Conservation (phyloP, 2,329 filamentous ascomycete genomes). For the Fusarium sp. region DNA sequence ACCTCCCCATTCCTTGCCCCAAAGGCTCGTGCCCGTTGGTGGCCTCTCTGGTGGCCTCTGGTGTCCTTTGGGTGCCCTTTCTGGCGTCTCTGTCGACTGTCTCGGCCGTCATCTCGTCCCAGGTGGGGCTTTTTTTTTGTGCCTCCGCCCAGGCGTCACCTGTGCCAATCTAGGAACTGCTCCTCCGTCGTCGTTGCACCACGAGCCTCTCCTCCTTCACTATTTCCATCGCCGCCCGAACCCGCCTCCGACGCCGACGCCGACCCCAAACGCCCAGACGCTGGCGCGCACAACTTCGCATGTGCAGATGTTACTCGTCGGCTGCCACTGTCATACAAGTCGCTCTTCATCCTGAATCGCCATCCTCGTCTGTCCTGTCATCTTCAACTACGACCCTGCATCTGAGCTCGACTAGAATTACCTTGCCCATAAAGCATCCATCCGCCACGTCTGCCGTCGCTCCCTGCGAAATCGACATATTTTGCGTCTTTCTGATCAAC, state of each 20-base stretch:
- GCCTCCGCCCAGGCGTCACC: constrained; percentile 46
- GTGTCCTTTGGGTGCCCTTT: constrained; percentile 31
- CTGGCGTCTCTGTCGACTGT: constrained; percentile 40
- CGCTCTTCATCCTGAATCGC: constrained; percentile 42
- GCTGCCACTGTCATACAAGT: constrained; percentile 42
- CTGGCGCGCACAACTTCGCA: constrained; percentile 43
- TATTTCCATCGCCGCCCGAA: constrained; percentile 42
- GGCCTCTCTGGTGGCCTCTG: constrained; percentile 32
- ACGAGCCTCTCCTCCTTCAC: constrained; percentile 45
- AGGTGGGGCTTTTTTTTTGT: constrained; percentile 48
- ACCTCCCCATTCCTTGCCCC: constrained; percentile 38
- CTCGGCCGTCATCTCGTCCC: constrained; percentile 47
- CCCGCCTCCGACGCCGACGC: constrained; percentile 31
- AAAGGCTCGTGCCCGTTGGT: constrained; percentile 45
- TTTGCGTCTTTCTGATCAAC: constrained; percentile 18
- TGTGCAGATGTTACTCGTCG: constrained; percentile 45
- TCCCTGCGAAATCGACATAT: constrained; percentile 30
- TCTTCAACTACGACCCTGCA: constrained; percentile 34
- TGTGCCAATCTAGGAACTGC: constrained; percentile 46
- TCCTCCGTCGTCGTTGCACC: constrained; percentile 46
- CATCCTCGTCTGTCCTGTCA: constrained; percentile 31
- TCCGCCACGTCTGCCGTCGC: constrained; percentile 40
- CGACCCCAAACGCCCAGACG: constrained; percentile 42
- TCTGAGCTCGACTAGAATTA: constrained; percentile 44
- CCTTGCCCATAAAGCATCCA: constrained; percentile 43